Evolutionary conservation across 2,329 filamentous ascomycete genomes (phyloP), one percentile per base, ranked within the genome.

Genomic region (Taxawa tesnikishii): DNA sequence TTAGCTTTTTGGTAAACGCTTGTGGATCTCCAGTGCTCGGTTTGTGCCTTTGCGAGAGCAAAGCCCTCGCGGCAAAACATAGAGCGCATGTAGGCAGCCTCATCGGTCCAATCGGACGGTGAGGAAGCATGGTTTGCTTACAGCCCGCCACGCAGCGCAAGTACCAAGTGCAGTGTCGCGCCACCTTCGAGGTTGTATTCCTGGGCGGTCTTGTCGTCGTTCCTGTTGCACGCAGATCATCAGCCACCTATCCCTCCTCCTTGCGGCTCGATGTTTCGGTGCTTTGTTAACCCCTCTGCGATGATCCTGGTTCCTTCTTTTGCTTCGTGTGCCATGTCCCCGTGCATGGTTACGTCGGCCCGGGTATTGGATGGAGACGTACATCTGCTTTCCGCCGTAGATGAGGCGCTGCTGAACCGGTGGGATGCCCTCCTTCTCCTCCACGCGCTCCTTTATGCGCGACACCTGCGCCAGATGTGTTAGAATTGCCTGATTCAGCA

Each of bases 341-440:
- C n/a, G n/a, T n/a, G n/a, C n/a, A n/a, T n/a, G n/a, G n/a, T n/a
- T n/a, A n/a, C n/a, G n/a, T n/a, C n/a, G n/a, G n/a, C n/a, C n/a
- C n/a, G n/a, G n/a, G n/a, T 8, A 23, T 23, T 23, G 19, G 8
- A n/a, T 13, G 3, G 15, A 18, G 4, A 47, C 58, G 32, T 48
- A 94, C 90, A 98, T 94, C 59, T 98, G 90, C 68, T 98, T 98
- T 51, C 90, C 90, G 33, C 88, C 85, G 54, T 80, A 94, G 51
- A 98, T 98, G 44, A 98, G 67, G 37, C 90, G 79, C 62, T 98
- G 90, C 63, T 98, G 90, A 12, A 90, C 85, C 1, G 90, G 90
- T 26, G 90, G 88, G 49, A 98, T 98, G 36, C 90, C 90, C 56
- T 96, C 90, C 64, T 96, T 96, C 67, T 98, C 90, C 61, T 98